Base-by-base conservation (phyloP, 768 basidiomycete species). In the Boletus fagicola region DNA sequence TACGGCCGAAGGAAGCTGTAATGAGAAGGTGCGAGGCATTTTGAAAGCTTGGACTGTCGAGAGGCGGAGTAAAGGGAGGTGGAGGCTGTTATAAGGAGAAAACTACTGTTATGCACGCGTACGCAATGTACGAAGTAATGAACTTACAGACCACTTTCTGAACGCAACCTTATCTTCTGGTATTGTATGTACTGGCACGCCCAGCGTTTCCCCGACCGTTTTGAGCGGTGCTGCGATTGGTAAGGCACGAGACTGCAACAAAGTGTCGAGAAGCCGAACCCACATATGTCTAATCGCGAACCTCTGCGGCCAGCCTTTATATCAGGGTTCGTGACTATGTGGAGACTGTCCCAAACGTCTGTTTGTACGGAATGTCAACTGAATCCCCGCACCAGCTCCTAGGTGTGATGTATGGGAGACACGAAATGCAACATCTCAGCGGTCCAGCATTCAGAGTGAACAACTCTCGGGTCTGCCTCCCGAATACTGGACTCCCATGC, bases 1-100 rank as follows among this genome's bases (percentile, higher is more conserved):
- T 93, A 46, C 89, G 87, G 0, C 94, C 94, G 61, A 96, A 96
- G 0, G 94, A 96, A 7, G 94, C 92, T 0, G 94, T 94, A 7
- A 98, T 66, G 10, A 97, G 78, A 31, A 95, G 66, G 58, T 89
- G 82, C 13, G 78, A 72, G 4, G 54, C 65, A 38, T 75, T 72
- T 18, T 71, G 71, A 18, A 64, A 48, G 54, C 13, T 35, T 13
- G 54, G 12, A 46, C 43, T n/a, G 5, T 54, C 39, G 22, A 39
- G 15, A 31, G 26, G 40, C 4, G 57, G 30, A 13, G 53, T 33
- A 65, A 80, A 79, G 10, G 72, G 72, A 54, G 65, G 74, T 66
- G 70, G 83, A 66, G 68, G 77, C 75, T 78, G 57, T 74, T 69
- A 30, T 73, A 75, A 36, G 76, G 73, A 56, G 38, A 57, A 38